Evolutionary conservation across 805 yeast species (phyloP).

Genomic region (Scheffersomyces amazonensis): DNA sequence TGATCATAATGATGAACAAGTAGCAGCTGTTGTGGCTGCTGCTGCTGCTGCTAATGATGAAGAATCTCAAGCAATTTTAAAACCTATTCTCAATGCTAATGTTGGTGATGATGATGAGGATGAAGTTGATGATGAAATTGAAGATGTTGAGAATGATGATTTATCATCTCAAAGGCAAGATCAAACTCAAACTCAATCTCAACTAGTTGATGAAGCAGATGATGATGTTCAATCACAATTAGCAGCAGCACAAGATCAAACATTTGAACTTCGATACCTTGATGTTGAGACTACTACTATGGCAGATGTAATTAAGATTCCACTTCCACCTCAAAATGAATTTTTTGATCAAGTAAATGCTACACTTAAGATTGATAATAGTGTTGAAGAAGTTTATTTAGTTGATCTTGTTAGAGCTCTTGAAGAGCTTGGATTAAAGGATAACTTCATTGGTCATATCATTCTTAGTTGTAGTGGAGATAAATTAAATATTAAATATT

Average conservation of each 20-base stretch:
- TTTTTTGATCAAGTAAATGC: conserved; percentile 1
- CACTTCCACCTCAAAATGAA: neutral
- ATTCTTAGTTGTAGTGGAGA: conserved; percentile 3
- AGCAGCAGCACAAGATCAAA: neutral
- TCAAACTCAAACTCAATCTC: neutral
- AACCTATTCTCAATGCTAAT: conserved; percentile 3
- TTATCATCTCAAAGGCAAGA: too few relatives aligned
- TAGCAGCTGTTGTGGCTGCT: neutral
- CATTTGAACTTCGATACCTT: conserved; percentile 5
- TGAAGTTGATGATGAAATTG: conserved; percentile 1
- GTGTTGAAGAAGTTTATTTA: neutral
- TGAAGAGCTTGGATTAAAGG: conserved; percentile 15
- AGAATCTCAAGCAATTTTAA: neutral
- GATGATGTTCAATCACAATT: neutral
- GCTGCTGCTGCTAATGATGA: neutral
- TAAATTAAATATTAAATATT: neutral
- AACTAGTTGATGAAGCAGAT: conserved; percentile 1
- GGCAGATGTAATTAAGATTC: conserved; percentile 2
- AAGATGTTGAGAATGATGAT: neutral
- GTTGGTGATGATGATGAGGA: conserved; percentile 7
- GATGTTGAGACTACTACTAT: conserved; percentile 1
- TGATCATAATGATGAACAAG: neutral
- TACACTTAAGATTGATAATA: neutral
- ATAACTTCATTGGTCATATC: conserved; percentile 14
- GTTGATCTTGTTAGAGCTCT: conserved; percentile 3